phyloP scores from a whole-genome alignment of 805 yeast genomes.

The Metschnikowia matae region DNA sequence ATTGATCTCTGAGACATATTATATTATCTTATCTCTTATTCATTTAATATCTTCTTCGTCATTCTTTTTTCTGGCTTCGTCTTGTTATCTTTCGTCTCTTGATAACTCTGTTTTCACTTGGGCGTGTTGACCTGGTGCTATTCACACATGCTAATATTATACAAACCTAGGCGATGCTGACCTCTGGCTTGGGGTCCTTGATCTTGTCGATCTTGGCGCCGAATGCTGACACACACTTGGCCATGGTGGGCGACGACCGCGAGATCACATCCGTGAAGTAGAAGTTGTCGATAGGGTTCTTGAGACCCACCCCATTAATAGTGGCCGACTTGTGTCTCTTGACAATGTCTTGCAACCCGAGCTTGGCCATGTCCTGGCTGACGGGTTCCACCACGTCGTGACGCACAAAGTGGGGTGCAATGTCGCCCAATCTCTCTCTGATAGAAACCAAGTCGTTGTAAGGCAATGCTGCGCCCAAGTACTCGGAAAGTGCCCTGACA shows the following conservation, averaged over 20 bases:
- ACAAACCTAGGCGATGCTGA: slow-evolving; percentile 22
- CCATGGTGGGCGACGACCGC: slow-evolving; percentile 87
- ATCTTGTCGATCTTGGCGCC: slow-evolving; percentile 63
- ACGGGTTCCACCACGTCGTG: slow-evolving; percentile 73
- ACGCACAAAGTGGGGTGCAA: slow-evolving; percentile 76
- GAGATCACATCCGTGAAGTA: slow-evolving; percentile 87
- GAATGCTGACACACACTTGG: slow-evolving; percentile 71
- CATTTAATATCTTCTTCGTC: no score
- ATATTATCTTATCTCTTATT: no score
- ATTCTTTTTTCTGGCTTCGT: no score
- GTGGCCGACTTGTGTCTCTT: slow-evolving; percentile 36
- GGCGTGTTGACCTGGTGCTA: background rate
- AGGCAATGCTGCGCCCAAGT: slow-evolving; percentile 64
- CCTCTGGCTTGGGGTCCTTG: slow-evolving; percentile 44
- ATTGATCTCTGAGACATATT: no score
- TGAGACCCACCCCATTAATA: slow-evolving; percentile 43
- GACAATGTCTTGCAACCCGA: slow-evolving; percentile 50
- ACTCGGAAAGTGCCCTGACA: slow-evolving; percentile 77
- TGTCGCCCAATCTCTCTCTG: slow-evolving; percentile 64
- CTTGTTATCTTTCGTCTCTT: no score
- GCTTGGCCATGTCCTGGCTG: slow-evolving; percentile 49
- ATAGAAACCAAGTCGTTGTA: slow-evolving; percentile 69
- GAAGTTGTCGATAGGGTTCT: slow-evolving; percentile 74
- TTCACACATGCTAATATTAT: slow-evolving; percentile 12
- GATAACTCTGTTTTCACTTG: no score